Conservation (phyloP, 495 filamentous ascomycete species). For the Tuber borchii region DNA sequence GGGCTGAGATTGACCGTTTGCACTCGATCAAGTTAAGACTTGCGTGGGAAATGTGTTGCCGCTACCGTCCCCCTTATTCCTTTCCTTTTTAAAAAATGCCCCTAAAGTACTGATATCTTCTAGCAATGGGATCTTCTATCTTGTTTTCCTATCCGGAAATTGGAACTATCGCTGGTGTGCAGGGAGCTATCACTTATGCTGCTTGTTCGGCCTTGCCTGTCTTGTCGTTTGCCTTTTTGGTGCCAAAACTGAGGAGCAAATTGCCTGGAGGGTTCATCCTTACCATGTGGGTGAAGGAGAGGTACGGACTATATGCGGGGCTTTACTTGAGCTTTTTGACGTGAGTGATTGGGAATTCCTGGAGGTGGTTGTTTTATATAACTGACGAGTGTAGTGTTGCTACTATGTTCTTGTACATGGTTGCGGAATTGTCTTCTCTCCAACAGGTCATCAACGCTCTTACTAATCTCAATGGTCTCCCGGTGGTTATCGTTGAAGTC, state of each 20-base stretch:
- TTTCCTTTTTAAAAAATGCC: constrained; percentile 15
- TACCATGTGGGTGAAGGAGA: constrained; percentile 70
- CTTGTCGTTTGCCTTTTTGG: constrained; percentile 60
- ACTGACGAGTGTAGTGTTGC: constrained; percentile 47
- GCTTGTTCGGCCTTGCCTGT: constrained; percentile 61
- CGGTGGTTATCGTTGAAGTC: constrained; percentile 65
- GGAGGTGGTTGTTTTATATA: neutral
- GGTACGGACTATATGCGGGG: constrained; percentile 59
- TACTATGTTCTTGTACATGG: constrained; percentile 75
- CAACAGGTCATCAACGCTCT: constrained; percentile 65
- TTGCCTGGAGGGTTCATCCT: constrained; percentile 71
- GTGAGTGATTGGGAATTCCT: constrained; percentile 34
- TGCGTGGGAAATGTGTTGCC: constrained; percentile 91
- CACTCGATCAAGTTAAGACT: constrained; percentile 95
- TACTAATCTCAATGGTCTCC: constrained; percentile 65
- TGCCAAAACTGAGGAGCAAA: constrained; percentile 65
- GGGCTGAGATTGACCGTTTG: constrained; percentile 86
- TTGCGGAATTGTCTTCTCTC: constrained; percentile 65
- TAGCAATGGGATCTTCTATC: constrained; percentile 71
- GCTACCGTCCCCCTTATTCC: constrained; percentile 46
- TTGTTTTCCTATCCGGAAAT: constrained; percentile 71
- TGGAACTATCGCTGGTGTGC: constrained; percentile 69
- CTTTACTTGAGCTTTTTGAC: constrained; percentile 64
- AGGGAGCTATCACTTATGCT: constrained; percentile 66
- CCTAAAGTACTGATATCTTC: constrained; percentile 36